Evolutionary conservation across 805 yeast species (phyloP), one percentile per base, ranked within the genome.

Genomic region (Lachancea quebecensis): DNA sequence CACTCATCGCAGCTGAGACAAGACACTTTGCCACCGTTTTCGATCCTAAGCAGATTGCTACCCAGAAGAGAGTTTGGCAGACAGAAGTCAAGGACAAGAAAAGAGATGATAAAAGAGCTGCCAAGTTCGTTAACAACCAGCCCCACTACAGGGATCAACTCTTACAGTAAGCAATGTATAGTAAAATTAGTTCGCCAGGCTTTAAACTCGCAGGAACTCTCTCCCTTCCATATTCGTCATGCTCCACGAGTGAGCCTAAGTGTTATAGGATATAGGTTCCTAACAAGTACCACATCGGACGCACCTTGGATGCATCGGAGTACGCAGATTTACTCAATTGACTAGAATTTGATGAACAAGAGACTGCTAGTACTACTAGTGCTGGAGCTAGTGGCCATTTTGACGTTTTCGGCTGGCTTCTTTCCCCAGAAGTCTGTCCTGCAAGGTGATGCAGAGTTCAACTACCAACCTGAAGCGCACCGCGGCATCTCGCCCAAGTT

Each of bases 341-440:
- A n/a, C 12, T 6, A 14, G 18, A 11, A 30, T 14, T 30, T 11
- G 31, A 51, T 49, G 54, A 17, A 35, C 14, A 44, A 36, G 39
- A 46, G 47, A 16, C 29, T 44, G 10, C 11, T 46, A 5, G 42
- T 42, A 18, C 49, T 58, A 8, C 18, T 54, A 35, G 15, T 51
- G 7, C 38, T 58, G 5, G 86, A 83, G 50, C 50, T 79, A 35
- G 56, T 59, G 0, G 86, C 90, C 0, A 68, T 84, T 15, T 50
- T 78, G 16, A 56, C 82, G 6, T 91, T 91, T 59, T 77, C 85
- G 38, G 69, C 71, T 42, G 99, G 99, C 0, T 93, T 91, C 57
- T 89, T 93, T 60, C 98, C 99, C 0, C 81, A 87, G n/a, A 90
- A 91, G 59, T 81, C 78, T 0, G 79, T 83, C 0, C 68, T 87